Evolutionary conservation across 805 yeast species (phyloP).

Genomic region (Ogataea glucozyma): DNA sequence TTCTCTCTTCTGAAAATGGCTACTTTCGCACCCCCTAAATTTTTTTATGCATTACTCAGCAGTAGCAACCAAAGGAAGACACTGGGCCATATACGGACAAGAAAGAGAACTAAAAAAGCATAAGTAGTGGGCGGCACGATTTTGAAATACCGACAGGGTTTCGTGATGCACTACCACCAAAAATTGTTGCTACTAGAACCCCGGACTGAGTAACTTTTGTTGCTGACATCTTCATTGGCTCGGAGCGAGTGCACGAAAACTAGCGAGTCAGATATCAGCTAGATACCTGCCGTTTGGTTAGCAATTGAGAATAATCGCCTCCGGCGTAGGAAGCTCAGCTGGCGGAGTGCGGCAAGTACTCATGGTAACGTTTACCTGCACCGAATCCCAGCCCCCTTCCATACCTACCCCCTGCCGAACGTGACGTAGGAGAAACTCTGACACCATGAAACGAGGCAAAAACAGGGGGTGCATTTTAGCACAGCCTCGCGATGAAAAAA

Average conservation of each 20-base stretch:
- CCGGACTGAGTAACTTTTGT: no score
- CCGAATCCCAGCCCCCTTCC: no score
- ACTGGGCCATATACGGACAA: slow-evolving; percentile 4
- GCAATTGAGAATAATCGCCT: no score
- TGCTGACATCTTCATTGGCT: background rate
- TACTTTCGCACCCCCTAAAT: slow-evolving; percentile 6
- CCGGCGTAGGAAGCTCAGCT: no score
- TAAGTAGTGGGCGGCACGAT: background rate
- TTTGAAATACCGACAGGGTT: background rate
- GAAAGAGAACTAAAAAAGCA: background rate
- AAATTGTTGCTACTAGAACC: background rate
- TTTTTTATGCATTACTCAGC: slow-evolving; percentile 6
- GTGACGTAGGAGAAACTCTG: no score
- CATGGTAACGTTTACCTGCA: no score
- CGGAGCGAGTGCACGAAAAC: no score
- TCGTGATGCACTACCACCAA: background rate
- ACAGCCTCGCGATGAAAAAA: slow-evolving; percentile 1
- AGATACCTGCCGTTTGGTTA: no score
- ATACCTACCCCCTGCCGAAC: no score
- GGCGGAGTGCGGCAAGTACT: no score
- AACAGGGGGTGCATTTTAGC: slow-evolving; percentile 7
- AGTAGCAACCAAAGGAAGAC: slow-evolving; percentile 1
- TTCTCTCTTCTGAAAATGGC: slow-evolving; percentile 5
- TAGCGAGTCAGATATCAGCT: no score
- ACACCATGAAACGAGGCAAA: slow-evolving; percentile 1